Evolutionary conservation across 495 filamentous ascomycete species (phyloP).

Genomic region (Penicillium riverlandense): DNA sequence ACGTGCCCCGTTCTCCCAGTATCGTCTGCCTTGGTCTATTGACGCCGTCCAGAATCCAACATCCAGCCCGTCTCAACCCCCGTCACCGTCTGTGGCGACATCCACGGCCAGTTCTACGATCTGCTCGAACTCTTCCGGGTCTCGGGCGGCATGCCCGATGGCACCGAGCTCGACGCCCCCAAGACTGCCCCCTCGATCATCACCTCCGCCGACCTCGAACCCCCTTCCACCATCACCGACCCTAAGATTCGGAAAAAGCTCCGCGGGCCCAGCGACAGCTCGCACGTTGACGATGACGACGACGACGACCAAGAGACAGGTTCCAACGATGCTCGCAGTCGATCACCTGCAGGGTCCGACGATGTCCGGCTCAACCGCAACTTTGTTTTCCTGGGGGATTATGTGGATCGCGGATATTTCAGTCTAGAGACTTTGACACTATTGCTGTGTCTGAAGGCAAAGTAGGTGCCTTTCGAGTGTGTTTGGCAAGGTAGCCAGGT

Average conservation of each 20-base stretch:
- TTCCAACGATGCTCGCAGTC: constrained; percentile 16
- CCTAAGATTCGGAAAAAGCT: constrained; percentile 77
- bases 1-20: constrained; percentile 9
- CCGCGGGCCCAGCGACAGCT: constrained; percentile 40
- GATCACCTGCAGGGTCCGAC: constrained; percentile 34
- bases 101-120: constrained; percentile 99
- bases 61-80: constrained; percentile 93
- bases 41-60: constrained; percentile 67
- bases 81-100: constrained; percentile 97
- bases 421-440: constrained; percentile 94
- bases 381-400: constrained; percentile 94
- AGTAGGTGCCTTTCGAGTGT: constrained; percentile 48
- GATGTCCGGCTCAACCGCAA: constrained; percentile 56
- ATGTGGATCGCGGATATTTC: constrained; percentile 96
- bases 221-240: constrained; percentile 77
- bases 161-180: constrained; percentile 57
- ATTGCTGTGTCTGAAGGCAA: constrained; percentile 92
- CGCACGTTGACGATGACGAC: constrained; percentile 36
- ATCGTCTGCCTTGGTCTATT: too few species aligned
- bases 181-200: constrained; percentile 60
- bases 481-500: not conserved
- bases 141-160: constrained; percentile 88
- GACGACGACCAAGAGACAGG: constrained; percentile 34
- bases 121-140: constrained; percentile 94
- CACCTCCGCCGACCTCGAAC: constrained; percentile 78